Evolutionary conservation across 1,139 yeast species (phyloP).

Genomic region (Ashbya aceris): DNA sequence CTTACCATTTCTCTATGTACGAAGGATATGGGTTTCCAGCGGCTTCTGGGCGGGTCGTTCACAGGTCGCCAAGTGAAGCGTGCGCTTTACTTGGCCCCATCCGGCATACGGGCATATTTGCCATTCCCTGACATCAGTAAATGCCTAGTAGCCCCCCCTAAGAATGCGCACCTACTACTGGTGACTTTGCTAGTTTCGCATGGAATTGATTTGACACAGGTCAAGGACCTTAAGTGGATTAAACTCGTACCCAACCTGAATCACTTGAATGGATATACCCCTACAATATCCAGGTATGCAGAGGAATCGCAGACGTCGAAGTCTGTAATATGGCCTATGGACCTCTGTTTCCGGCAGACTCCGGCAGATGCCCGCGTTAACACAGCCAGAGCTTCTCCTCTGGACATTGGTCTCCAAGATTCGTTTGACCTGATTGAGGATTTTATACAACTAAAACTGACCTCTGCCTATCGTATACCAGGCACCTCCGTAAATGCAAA

Average conservation of each 20-base stretch:
- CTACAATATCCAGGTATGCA: slow-evolving; percentile 47
- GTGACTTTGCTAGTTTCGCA: slow-evolving; percentile 45
- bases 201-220: slow-evolving; percentile 36
- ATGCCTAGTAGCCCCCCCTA: slow-evolving; percentile 43
- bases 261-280: slow-evolving; percentile 60
- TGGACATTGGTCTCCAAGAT: slow-evolving; percentile 18
- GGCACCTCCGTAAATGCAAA: slow-evolving; percentile 19
- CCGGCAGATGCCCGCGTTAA: slow-evolving; percentile 10
- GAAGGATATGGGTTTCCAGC: slow-evolving; percentile 23
- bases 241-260: slow-evolving; percentile 57
- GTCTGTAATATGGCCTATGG: slow-evolving; percentile 63
- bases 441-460: slow-evolving; percentile 31
- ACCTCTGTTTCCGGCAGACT: slow-evolving; percentile 49
- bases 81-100: slow-evolving; percentile 61
- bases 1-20: slow-evolving; percentile 33
- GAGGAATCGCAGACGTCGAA: slow-evolving; percentile 47
- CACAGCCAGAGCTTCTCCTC: slow-evolving; percentile 4
- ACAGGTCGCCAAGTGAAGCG: slow-evolving; percentile 25
- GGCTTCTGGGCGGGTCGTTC: slow-evolving; percentile 12
- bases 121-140: slow-evolving; percentile 37
- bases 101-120: slow-evolving; percentile 63
- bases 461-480: slow-evolving; percentile 31
- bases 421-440: slow-evolving; percentile 32
- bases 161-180: slow-evolving; percentile 40
- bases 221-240: slow-evolving; percentile 42